Evolutionary conservation across 805 yeast genomes (phyloP), one percentile per base, ranked within the genome.

Genomic region (Starmerella cellae): DNA sequence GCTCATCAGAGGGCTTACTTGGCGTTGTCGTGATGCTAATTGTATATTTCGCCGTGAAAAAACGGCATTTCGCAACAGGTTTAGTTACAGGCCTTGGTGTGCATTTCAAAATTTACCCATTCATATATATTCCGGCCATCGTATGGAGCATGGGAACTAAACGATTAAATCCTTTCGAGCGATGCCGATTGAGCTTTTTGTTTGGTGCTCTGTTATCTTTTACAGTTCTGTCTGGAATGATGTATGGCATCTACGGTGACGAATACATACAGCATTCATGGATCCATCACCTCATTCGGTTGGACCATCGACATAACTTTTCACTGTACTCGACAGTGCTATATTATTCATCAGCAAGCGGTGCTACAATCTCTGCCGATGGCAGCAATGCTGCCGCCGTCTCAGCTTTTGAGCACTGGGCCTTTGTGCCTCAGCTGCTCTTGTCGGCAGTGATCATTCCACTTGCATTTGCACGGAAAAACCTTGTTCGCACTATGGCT

Each of bases 281-380:
- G 57, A 56, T 84, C 4, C 87, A 88, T 58, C 98, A 88, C 60
- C 63, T 88, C 33, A 67, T 73, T 8, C 67, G 98, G 46, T 61
- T 83, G 3, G 98, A 91, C 59, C 98, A 91, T 60, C 73, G 98
- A 37, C 98, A 91, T 62, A 91, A 91, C 61, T 91, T 91, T 57
- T 82, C 95, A 4, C 66, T 87, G 2, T 91, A 87, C 71, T 82
- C 87, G 58, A 64, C 83, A 11, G 64, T 78, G 19, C 64, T 91
- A 32, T 65, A 65, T 48, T 59, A 60, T 50, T 53, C 62, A n/a
- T 47, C 52, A 22, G 51, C 55, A 10, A 38, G 8, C 23, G 32
- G 16, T 8, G 32, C 16, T 8, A 9, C 8, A 14, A 9, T 9
- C 19, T 23, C 11, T 8, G 4, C n/a, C 10, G 32, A n/a, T 8